A percentile compares a stretch with the other conserved stretches of the same genome.
These are phyloP conservation scores for Colletotrichum somersetense DNA, from an alignment of 2,329 filamentous ascomycete species.

Conservation along the genomic window DNA sequence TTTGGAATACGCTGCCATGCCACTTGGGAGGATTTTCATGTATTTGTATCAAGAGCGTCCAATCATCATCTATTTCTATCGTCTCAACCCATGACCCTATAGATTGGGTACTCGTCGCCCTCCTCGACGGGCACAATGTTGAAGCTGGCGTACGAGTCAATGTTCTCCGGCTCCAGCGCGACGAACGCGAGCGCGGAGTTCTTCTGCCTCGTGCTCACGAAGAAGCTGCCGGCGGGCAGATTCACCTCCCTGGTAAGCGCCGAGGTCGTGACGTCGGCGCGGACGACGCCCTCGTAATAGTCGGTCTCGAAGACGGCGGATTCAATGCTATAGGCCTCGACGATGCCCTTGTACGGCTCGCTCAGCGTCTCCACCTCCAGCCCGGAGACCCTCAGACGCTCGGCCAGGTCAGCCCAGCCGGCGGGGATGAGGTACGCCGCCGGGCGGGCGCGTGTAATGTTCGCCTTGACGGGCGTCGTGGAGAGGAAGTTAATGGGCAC, in stretches of 20 bases:
- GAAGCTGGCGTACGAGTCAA: conserved; percentile 51
- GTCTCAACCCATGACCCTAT: conserved; percentile 41
- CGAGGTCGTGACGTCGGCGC: conserved; percentile 44
- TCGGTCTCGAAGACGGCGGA: conserved; percentile 44
- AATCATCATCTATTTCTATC: background rate
- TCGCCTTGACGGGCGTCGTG: conserved; percentile 47
- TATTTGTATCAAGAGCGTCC: background rate
- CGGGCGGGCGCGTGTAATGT: conserved; percentile 48
- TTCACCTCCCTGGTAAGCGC: conserved; percentile 41
- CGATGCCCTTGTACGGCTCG: conserved; percentile 45
- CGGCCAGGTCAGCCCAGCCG: conserved; percentile 47
- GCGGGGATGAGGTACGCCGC: conserved; percentile 49
- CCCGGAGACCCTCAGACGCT: conserved; percentile 46
- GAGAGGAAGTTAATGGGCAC: conserved; percentile 48
- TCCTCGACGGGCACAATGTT: conserved; percentile 48
- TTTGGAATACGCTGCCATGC: no score
- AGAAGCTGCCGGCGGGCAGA: conserved; percentile 48
- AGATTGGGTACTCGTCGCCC: conserved; percentile 51
- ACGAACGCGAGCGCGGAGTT: conserved; percentile 49
- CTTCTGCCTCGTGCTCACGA: conserved; percentile 50
- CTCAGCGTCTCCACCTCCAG: conserved; percentile 46
- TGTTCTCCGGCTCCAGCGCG: conserved; percentile 51
- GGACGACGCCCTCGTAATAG: conserved; percentile 49
- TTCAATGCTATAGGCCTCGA: conserved; percentile 47
- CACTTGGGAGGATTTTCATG: background rate